Base-by-base conservation (phyloP, 2,329 filamentous ascomycete genomes). In the Aspergillus chevalieri region DNA sequence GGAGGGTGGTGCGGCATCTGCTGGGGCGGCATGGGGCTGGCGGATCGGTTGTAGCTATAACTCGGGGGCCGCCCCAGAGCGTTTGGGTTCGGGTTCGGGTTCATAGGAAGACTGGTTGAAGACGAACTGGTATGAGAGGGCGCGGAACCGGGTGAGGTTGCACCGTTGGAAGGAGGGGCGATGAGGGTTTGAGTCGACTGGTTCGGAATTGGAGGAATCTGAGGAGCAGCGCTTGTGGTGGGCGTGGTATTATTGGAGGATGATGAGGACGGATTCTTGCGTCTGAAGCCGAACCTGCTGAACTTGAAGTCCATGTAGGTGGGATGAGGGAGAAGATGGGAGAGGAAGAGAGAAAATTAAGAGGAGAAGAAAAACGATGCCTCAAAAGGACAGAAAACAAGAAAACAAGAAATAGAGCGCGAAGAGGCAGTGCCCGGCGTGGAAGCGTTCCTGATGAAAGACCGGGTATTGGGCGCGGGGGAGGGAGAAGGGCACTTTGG, bases 11-110 rank as follows among this genome's bases (percentile, higher is more conserved):
- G 72, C 47, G 63, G 61, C 48, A 72, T 60, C 50, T 69, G 70
- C 47, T 72, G 71, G 39, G 67, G 72, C 44, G 70, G 74, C 67
- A 81, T 74, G 46, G 79, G 79, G 60, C 76, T 79, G 51, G 73
- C 71, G 38, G 78, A 74, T 49, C 78, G 74, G 57, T 73, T 76
- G 61, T 82, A 81, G 51, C 80, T 78, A 66, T 85, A 85, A 63
- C 80, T 83, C 41, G 82, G 82, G 58, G 82, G 82, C 52, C 81
- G 78, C 58, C 80, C 81, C 58, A 80, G 72, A 39, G 74, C 73
- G 55, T 78, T 76, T 56, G 71, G 72, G 15, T 41, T 19, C 49
- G 71, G 72, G 15, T 41, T 19, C 49, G 65, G 66, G 58, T 81
- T 83, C 76, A 82, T 82, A 59, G 78, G 70, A 43, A 78, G 71